phyloP scores from a whole-genome alignment of 1,284 basidiomycete species.

The Naganishia cerealis region DNA sequence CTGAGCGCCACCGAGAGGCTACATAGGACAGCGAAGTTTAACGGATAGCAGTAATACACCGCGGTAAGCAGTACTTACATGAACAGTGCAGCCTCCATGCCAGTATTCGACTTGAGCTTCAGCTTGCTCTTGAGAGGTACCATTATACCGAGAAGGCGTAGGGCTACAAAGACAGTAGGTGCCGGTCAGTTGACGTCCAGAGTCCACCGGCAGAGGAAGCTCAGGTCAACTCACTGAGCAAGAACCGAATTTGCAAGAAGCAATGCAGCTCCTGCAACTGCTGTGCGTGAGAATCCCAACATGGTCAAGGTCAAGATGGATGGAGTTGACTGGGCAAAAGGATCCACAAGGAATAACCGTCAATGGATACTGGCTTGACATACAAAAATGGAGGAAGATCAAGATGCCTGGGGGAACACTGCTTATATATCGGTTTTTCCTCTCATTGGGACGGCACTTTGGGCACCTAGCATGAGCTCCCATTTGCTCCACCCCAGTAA shows the following conservation, averaged over 20 bases:
- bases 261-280: background rate
- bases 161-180: slow-evolving; percentile 4
- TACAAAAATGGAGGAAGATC: background rate
- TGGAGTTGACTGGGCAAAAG: too few species aligned
- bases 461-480: too few species aligned
- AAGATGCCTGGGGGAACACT: background rate
- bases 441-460: background rate
- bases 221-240: slow-evolving; percentile 15
- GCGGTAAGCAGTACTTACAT: slow-evolving; percentile 31
- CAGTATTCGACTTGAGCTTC: slow-evolving; percentile 37
- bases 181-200: background rate
- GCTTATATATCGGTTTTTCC: slow-evolving; percentile 14
- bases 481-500: background rate
- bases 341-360: background rate
- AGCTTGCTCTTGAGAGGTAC: slow-evolving; percentile 15
- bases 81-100: slow-evolving; percentile 38
- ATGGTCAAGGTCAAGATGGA: background rate
- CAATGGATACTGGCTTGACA: background rate
- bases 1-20: slow-evolving; percentile 40
- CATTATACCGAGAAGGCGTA: slow-evolving; percentile 26
- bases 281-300: slow-evolving; percentile 4
- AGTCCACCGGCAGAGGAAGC: background rate
- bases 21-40: background rate
- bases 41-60: background rate
- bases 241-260: slow-evolving; percentile 9